A percentile compares a stretch with the other conserved stretches of the same genome.
Evolutionary conservation across 2,329 filamentous ascomycete species (phyloP).

Genomic region (Sclerotiophoma versabilis): DNA sequence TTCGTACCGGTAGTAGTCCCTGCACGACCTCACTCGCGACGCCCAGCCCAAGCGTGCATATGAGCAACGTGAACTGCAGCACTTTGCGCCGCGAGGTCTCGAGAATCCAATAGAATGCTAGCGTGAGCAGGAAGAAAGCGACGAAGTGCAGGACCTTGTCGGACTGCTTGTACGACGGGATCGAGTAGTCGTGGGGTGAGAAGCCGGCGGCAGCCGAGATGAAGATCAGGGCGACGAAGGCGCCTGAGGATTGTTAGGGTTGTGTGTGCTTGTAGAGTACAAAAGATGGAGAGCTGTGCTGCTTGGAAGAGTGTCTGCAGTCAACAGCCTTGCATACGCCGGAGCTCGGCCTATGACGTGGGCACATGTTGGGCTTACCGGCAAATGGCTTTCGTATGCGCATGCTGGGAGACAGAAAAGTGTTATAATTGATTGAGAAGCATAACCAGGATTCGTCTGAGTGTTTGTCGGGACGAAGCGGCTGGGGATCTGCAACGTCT

Average conservation of each 20-base stretch:
- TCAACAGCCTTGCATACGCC: conserved; percentile 15
- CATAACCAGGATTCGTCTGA: conserved; percentile 13
- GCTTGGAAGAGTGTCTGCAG: neutral
- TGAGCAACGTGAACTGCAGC: conserved; percentile 80
- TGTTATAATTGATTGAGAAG: conserved; percentile 19
- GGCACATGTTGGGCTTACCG: conserved; percentile 63
- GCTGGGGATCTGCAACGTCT: conserved; percentile 14
- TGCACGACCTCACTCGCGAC: conserved; percentile 80
- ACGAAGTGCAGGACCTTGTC: conserved; percentile 89
- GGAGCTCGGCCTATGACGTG: conserved; percentile 25
- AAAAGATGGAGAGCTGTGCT: neutral
- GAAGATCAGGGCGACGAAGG: conserved; percentile 66
- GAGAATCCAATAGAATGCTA: conserved; percentile 94
- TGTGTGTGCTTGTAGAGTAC: neutral
- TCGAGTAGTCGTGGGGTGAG: conserved; percentile 57
- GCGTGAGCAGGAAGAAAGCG: conserved; percentile 88
- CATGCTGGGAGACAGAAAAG: conserved; percentile 58
- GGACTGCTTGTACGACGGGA: conserved; percentile 69
- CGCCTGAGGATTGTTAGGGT: conserved; percentile 37
- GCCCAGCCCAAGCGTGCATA: conserved; percentile 77
- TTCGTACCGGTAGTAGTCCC: conserved; percentile 67
- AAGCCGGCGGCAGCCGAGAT: conserved; percentile 77
- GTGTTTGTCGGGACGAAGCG: neutral
- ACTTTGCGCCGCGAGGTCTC: conserved; percentile 87
- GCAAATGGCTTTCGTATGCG: conserved; percentile 89